A percentile compares a stretch with the other conserved stretches of the same genome.
Evolutionary conservation across 257 asterid species (phyloP).

Genomic region (Solanum chilense): DNA sequence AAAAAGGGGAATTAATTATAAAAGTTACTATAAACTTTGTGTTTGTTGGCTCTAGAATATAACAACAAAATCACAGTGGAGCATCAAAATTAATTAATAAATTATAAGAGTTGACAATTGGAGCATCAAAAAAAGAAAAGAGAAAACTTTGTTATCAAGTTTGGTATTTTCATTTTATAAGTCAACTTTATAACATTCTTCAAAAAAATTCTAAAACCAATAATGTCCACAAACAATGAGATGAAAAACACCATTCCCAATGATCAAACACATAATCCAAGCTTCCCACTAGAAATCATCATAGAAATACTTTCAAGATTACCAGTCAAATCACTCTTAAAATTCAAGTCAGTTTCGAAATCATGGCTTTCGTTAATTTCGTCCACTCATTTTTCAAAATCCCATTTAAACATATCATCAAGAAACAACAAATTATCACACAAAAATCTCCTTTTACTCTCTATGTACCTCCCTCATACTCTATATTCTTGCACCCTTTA

Average conservation of each 20-base stretch:
- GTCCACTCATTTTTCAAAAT: slow-evolving; percentile 13
- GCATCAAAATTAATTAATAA: not conserved
- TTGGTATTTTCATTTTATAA: not conserved
- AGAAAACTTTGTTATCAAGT: not conserved
- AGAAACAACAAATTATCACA: not conserved
- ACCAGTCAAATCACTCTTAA: slow-evolving; percentile 35
- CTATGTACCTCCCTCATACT: not conserved
- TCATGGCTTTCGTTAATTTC: slow-evolving; percentile 30
- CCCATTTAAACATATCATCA: slow-evolving; percentile 17
- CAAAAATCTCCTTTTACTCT: slow-evolving; percentile 10
- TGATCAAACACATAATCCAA: not conserved
- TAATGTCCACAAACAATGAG: not conserved
- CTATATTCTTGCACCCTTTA: not conserved
- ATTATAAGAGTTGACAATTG: not conserved
- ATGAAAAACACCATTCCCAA: not conserved
- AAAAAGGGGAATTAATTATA: not conserved
- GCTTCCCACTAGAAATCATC: slow-evolving; percentile 29
- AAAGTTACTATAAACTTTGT: not conserved
- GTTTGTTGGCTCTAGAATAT: not conserved
- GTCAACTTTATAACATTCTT: not conserved
- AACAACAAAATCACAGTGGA: not conserved
- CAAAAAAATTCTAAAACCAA: not conserved
- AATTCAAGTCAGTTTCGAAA: slow-evolving; percentile 36
- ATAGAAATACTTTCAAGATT: slow-evolving; percentile 35
- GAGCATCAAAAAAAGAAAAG: not conserved